Evolutionary conservation across 2,329 filamentous ascomycete species (phyloP).

Genomic region (Aspergillus intermedius): DNA sequence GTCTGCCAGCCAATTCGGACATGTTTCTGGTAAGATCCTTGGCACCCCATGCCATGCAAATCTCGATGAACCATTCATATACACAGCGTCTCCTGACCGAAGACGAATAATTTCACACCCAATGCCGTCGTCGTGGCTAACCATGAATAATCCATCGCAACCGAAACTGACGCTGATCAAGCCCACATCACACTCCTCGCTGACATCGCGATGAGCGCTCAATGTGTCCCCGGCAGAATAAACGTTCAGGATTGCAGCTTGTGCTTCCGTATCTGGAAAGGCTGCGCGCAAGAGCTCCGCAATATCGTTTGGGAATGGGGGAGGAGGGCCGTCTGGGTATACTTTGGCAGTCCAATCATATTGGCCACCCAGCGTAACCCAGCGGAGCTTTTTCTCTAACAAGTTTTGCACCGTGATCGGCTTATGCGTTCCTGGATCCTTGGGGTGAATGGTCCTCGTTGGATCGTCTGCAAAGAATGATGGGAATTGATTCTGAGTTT

Average conservation of each 20-base stretch:
- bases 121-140: slow-evolving; percentile 55
- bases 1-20: slow-evolving; percentile 63
- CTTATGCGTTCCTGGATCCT: slow-evolving; percentile 67
- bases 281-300: slow-evolving; percentile 59
- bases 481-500: not conserved
- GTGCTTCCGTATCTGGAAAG: slow-evolving; percentile 70
- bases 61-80: slow-evolving; percentile 74
- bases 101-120: slow-evolving; percentile 54
- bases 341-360: slow-evolving; percentile 90
- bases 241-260: slow-evolving; percentile 91
- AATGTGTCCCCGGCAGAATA: slow-evolving; percentile 88
- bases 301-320: slow-evolving; percentile 68
- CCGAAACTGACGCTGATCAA: slow-evolving; percentile 83
- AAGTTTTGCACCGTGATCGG: slow-evolving; percentile 63
- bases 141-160: slow-evolving; percentile 83
- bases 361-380: slow-evolving; percentile 90
- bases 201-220: slow-evolving; percentile 89
- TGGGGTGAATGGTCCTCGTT: slow-evolving; percentile 45
- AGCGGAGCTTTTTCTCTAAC: slow-evolving; percentile 74
- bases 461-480: slow-evolving; percentile 52
- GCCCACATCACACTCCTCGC: slow-evolving; percentile 70
- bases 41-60: slow-evolving; percentile 96
- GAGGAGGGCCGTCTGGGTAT: slow-evolving; percentile 65
- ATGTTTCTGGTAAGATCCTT: slow-evolving; percentile 72
- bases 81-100: slow-evolving; percentile 78